A percentile compares a stretch with the other conserved stretches of the same genome.
Conservation (phyloP, 83 land plant genomes). For the Thuja plicata region DNA sequence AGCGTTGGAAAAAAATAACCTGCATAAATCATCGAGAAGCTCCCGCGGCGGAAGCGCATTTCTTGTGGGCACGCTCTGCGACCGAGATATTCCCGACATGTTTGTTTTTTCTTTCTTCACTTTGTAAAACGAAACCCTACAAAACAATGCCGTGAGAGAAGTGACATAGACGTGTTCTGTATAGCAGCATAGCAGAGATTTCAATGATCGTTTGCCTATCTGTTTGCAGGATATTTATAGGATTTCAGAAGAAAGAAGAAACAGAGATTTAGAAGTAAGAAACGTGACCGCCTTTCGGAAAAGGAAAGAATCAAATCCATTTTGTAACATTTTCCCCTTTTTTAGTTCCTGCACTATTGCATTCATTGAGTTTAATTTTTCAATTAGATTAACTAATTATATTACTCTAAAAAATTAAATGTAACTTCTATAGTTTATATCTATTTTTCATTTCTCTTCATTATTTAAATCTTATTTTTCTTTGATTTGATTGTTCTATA, state of each 20-base stretch:
- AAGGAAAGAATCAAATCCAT: not conserved
- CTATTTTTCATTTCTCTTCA: no score
- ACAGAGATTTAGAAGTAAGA: not conserved
- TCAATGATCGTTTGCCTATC: not conserved
- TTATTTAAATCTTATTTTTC: no score
- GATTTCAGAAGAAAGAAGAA: not conserved
- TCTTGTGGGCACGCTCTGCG: constrained; percentile 38
- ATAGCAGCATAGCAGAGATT: not conserved
- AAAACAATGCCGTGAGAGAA: not conserved
- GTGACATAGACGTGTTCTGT: not conserved
- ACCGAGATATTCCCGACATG: constrained; percentile 33
- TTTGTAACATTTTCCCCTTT: not conserved
- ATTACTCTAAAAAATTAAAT: no score
- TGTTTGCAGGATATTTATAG: not conserved
- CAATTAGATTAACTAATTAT: no score
- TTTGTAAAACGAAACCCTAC: not conserved
- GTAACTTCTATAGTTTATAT: no score
- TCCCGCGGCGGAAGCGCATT: constrained; percentile 68
- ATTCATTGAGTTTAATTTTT: no score
- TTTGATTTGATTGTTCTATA: no score
- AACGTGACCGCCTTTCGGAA: not conserved
- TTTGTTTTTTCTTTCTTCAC: not conserved
- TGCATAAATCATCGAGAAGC: constrained; percentile 94
- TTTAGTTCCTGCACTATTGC: no score
- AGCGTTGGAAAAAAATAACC: constrained; percentile 28